Percentiles rank a stretch among this genome's conserved stretches.
Conservation (phyloP, 2,329 filamentous ascomycete genomes). For the Trichophyton mentagrophytes region DNA sequence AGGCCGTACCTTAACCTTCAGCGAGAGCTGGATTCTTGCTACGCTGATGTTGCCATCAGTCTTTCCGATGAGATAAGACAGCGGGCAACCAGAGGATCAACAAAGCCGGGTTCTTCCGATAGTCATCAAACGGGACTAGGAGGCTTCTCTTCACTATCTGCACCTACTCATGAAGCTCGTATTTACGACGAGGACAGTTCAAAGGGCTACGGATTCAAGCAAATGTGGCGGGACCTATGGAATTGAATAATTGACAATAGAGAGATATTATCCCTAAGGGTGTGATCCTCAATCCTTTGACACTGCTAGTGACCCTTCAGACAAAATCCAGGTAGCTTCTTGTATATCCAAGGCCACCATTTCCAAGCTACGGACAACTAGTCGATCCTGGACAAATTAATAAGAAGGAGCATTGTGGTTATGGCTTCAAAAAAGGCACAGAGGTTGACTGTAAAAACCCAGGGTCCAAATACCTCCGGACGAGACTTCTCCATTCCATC, state of each 20-base stretch:
- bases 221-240: constrained; percentile 82
- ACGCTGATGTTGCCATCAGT: constrained; percentile 68
- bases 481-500: background rate
- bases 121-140: constrained; percentile 23
- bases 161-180: constrained; percentile 34
- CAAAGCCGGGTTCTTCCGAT: background rate
- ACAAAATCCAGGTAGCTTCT: too few relatives aligned
- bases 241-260: constrained; percentile 8
- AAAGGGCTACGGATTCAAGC: constrained; percentile 65
- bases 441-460: background rate
- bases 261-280: background rate
- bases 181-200: constrained; percentile 63
- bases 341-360: too few relatives aligned
- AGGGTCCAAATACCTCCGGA: background rate
- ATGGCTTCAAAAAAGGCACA: background rate
- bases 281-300: background rate
- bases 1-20: constrained; percentile 82
- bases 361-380: too few relatives aligned
- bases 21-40: constrained; percentile 69
- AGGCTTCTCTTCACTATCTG: constrained; percentile 51
- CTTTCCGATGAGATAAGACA: constrained; percentile 60
- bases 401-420: background rate
- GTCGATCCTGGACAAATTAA: too few relatives aligned
- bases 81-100: constrained; percentile 41
- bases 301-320: too few relatives aligned